phyloP scores from a whole-genome alignment of 257 asterid species.

The Fraxinus excelsior region DNA sequence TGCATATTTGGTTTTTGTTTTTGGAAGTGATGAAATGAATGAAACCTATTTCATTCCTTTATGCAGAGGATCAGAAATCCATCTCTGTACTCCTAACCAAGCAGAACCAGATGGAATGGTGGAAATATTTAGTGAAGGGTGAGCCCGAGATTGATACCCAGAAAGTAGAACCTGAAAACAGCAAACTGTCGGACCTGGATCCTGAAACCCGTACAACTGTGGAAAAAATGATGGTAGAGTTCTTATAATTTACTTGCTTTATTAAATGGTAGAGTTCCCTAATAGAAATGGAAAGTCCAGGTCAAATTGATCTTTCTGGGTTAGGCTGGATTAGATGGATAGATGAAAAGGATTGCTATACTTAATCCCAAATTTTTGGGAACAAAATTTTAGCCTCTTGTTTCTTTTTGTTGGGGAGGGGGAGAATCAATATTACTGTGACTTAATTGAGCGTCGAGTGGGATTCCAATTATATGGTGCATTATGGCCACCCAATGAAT shows the following conservation, averaged over 20 bases:
- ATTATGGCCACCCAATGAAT: not conserved
- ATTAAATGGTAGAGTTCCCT: too few relatives aligned
- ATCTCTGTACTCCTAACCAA: constrained; percentile 77
- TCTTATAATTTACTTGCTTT: not conserved
- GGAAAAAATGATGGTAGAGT: constrained; percentile 84
- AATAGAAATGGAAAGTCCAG: not conserved
- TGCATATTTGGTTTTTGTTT: not conserved
- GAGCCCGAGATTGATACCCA: constrained; percentile 88
- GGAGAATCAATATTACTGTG: too few relatives aligned
- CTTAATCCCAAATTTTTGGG: not conserved
- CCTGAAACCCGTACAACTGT: constrained; percentile 84
- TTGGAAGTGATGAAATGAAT: not conserved
- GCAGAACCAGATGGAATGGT: constrained; percentile 92
- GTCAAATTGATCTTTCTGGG: not conserved
- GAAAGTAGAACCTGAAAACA: constrained; percentile 83
- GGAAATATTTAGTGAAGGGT: constrained; percentile 86
- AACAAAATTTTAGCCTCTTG: not conserved
- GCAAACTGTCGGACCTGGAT: constrained; percentile 75
- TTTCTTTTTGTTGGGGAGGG: not conserved
- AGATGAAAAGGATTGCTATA: not conserved
- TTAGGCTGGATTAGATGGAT: not conserved
- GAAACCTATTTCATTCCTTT: not conserved
- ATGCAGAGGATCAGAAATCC: constrained; percentile 78
- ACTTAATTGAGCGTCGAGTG: not conserved
- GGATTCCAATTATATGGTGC: not conserved